Evolutionary conservation across 2,329 filamentous ascomycete genomes (phyloP), one percentile per base, ranked within the genome.

Genomic region (Gaeumannomyces tritici): DNA sequence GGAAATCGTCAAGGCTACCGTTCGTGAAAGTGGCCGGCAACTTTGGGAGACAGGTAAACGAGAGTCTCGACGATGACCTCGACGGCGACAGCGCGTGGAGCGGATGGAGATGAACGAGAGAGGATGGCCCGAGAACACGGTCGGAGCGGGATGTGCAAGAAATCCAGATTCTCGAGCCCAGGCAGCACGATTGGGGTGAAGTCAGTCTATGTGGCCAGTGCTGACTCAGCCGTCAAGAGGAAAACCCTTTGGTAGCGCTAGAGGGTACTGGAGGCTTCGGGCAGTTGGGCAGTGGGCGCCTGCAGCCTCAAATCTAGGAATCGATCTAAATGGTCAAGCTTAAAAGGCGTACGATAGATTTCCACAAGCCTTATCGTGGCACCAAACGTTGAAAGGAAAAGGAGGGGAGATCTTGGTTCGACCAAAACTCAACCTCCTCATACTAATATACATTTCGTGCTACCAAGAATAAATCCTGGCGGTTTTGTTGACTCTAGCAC

Each of bases 51-150:
- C n/a, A 24, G 47, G 29, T 51, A 61, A 61, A 61, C 59, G 59
- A 61, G 59, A n/a, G 59, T 61, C 28, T 35, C 51, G 59, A 61
- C 59, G 59, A 61, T 61, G 5, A 24, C 47, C 47, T 31, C 12
- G 59, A 61, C 59, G 59, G 18, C 28, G 29, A 29, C 55, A 57
- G 56, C 54, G 31, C 31, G 59, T 6, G 28, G 27, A 26, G n/a
- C n/a, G 59, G 59, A 55, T 55, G 59, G 29, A 47, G 8, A 51
- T 51, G 21, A 51, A 51, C 42, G 42, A 51, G 42, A 24, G 42
- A 51, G 21, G 42, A n/a, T 51, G 42, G 21, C 42, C 42, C 21
- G 24, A n/a, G 21, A 51, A 21, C 42, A 51, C 42, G 42, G 42
- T 51, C 42, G 21, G 42, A 51, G 42, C 42, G 42, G 42, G 8